phyloP scores from a whole-genome alignment of 257 asterid species.

The Nicotiana otophora region DNA sequence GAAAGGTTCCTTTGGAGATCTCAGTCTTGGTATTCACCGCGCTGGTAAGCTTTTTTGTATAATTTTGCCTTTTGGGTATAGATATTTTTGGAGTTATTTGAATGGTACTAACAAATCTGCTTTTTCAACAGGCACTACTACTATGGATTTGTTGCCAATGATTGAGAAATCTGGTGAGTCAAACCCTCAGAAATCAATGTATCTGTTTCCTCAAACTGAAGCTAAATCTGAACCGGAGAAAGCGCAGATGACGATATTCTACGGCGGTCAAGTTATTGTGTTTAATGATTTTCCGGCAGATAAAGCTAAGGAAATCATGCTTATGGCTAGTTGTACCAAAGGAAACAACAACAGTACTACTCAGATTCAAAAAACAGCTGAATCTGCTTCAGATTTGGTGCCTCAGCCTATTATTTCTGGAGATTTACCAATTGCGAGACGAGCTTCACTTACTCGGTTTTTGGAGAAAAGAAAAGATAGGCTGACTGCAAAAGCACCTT shows the following conservation, averaged over 20 bases:
- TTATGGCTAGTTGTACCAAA: constrained; percentile 7
- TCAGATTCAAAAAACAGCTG: constrained; percentile 1
- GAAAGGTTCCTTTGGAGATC: constrained; percentile 55
- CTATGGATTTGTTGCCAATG: constrained; percentile 39
- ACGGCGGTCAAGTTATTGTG: constrained; percentile 23
- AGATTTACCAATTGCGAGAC: constrained; percentile 42
- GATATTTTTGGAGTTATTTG: background rate
- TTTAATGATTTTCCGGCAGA: constrained; percentile 27
- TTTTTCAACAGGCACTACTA: constrained; percentile 28
- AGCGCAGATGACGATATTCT: constrained; percentile 28
- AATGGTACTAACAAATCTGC: background rate
- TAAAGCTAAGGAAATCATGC: constrained; percentile 21
- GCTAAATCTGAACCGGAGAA: constrained; percentile 2
- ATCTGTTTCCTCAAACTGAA: constrained; percentile 5
- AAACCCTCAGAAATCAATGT: constrained; percentile 17
- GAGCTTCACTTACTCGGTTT: constrained; percentile 37
- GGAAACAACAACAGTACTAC: background rate
- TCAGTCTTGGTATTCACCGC: constrained; percentile 47
- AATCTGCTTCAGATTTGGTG: constrained; percentile 15
- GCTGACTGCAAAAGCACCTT: constrained; percentile 32
- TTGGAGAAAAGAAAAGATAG: constrained; percentile 45
- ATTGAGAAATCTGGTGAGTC: constrained; percentile 29
- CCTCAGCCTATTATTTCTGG: background rate
- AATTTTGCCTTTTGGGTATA: background rate
- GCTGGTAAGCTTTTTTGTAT: constrained; percentile 28